Conservation (phyloP, 1,284 basidiomycete genomes). For the Amylostereum chailletii region DNA sequence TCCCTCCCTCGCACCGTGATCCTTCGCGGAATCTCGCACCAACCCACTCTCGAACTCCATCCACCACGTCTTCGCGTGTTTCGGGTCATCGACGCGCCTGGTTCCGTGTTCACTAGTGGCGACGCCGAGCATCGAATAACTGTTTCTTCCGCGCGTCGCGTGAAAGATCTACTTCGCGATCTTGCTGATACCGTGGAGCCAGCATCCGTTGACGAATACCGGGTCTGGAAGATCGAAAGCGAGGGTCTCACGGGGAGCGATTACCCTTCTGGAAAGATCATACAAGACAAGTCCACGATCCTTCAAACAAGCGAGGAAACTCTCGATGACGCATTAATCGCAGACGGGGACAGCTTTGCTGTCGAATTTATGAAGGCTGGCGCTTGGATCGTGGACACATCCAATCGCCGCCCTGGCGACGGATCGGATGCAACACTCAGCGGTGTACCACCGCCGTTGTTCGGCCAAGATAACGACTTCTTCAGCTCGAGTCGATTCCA, state of each 20-base stretch:
- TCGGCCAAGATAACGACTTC: conserved; percentile 47
- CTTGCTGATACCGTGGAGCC: conserved; percentile 21
- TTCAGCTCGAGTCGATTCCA: conserved; percentile 30
- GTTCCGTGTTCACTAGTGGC: conserved; percentile 32
- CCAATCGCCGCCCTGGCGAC: conserved; percentile 5
- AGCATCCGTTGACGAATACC: conserved; percentile 26
- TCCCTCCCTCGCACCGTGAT: conserved; percentile 64
- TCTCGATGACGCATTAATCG: conserved; percentile 51
- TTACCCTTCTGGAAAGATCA: conserved; percentile 26
- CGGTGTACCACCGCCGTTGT: conserved; percentile 35
- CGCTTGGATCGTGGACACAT: conserved; percentile 39
- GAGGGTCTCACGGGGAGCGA: conserved; percentile 9
- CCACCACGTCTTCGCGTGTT: conserved; percentile 67
- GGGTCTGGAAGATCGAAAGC: conserved; percentile 48
- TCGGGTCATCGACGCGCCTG: conserved; percentile 23
- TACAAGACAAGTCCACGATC: conserved; percentile 26
- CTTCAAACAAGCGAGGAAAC: conserved; percentile 31
- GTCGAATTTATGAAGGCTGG: conserved; percentile 51
- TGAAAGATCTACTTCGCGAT: conserved; percentile 30
- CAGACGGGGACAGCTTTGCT: conserved; percentile 53
- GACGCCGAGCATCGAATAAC: conserved; percentile 28
- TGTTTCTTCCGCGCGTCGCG: conserved; percentile 14
- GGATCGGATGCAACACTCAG: conserved; percentile 10
- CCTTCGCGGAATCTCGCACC: conserved; percentile 41
- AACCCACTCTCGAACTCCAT: conserved; percentile 66